phyloP scores from a whole-genome alignment of 306 rosid genomes.

The Vigna radiata region DNA sequence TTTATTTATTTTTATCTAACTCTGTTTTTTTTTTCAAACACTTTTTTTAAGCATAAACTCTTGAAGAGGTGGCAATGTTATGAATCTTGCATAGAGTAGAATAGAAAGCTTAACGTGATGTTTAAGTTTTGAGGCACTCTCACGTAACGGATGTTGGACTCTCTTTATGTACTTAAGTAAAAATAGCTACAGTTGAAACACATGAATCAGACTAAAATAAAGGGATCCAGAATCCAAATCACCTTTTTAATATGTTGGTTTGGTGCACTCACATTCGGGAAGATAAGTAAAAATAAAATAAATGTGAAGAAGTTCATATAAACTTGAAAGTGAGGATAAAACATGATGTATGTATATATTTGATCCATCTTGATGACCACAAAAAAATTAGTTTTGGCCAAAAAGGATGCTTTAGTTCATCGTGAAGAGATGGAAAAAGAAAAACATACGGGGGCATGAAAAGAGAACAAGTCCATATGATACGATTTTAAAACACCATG shows the following conservation, averaged over 20 bases:
- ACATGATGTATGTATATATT: background rate
- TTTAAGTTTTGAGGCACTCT: background rate
- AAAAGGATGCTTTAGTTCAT: slow-evolving; percentile 8
- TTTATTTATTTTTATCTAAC: no score
- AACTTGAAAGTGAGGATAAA: background rate
- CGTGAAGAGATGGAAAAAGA: background rate
- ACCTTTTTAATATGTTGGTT: background rate
- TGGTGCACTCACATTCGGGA: background rate
- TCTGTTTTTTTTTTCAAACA: no score
- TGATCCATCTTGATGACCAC: slow-evolving; percentile 7
- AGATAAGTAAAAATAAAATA: background rate
- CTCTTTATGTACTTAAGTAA: background rate
- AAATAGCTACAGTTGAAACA: background rate
- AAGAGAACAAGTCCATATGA: background rate
- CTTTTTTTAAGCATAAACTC: no score
- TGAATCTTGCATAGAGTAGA: background rate
- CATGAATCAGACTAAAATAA: slow-evolving; percentile 12
- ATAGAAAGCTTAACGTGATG: background rate
- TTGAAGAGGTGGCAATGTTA: background rate
- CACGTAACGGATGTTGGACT: background rate
- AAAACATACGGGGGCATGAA: background rate
- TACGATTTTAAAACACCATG: background rate
- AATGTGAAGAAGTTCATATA: background rate
- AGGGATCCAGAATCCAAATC: background rate
- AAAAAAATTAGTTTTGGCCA: slow-evolving; percentile 14